Base-by-base conservation (phyloP, 2,329 filamentous ascomycete species). In the Reticulascus tulasneorum region DNA sequence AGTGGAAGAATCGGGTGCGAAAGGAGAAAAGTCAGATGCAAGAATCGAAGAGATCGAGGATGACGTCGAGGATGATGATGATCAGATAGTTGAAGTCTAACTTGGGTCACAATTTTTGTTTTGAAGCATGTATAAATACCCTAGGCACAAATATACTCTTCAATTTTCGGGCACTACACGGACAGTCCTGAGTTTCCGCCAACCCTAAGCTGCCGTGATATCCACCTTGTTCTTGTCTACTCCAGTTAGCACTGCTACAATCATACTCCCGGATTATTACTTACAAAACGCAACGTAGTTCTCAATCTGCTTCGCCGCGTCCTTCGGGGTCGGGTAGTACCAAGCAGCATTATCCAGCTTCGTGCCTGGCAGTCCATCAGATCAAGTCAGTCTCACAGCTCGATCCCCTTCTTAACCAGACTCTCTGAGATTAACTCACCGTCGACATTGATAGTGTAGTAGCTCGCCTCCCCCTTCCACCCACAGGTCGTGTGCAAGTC, bases 221-320 rank as follows among this genome's bases (percentile, higher is more conserved):
- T 47, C 44, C 18, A 62, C 56, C 44, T 62, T 62, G 38, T 37
- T 52, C 47, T 57, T 60, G 41, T 63, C 59, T 62, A 28, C 15
- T 15, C 16, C 28, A 22, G 19, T 45, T 42, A 48, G 39, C 37
- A 4, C 11, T n/a, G n/a, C n/a, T n/a, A n/a, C n/a, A 16, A n/a
- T 18, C 21, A 9, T 17, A 25, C 13, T n/a, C n/a, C 7, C 6
- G 18, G 25, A 26, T 37, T 7, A 17, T 30, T 7, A 51, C 73
- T 67, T 56, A 71, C 75, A 78, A 47, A 80, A 80, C 5, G 76
- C 75, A 24, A 80, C 69, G 47, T 73, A 63, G 27, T 67, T 68
- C 51, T 70, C 71, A 46, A 80, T 75, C 34, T 64, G 54, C 20
- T 67, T 66, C 28, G 66, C 69, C 17, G 67, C 65, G 35, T 67